Evolutionary conservation across 768 basidiomycete species (phyloP), one percentile per base, ranked within the genome.

Genomic region (Lentinula detonsa): DNA sequence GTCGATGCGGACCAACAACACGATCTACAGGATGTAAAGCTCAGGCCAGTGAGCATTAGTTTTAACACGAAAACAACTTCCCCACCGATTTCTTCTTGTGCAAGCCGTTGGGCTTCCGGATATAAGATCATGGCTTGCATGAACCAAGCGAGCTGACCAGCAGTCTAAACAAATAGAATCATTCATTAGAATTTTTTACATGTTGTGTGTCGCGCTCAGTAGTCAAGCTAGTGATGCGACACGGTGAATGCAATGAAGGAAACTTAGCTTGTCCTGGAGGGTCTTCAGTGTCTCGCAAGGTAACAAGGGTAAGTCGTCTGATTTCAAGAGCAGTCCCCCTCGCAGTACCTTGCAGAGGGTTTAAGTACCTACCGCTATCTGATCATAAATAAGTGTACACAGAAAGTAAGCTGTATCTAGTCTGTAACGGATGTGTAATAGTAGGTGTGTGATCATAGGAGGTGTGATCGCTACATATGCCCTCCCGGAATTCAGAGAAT

Each of bases 101-200:
- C 74, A 18, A 67, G 67, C 34, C 63, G 64, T 55, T 75, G 75
- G 6, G 73, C 66, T 1, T 73, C 71, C 0, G 75, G 77, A 55
- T 75, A 63, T 8, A 71, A 63, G 3, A 70, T 64, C 74, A 78
- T 75, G 15, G 73, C 73, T 7, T 75, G 65, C 39, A 76, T 60
- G 53, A 78, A 75, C 2, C 69, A 69, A n/a, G 66, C 64, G 2
- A 77, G 61, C 0, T 69, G 69, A 15, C 72, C 72, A 75, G 66
- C 73, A 74, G 60, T 76, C 75, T n/a, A 37, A 37, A 8, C 37
- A 37, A 11, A 67, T 67, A 69, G 71, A 68, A 16, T 18, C 3
- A 45, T 18, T 18, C 21, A 21, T 21, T 21, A 21, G 21, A 21
- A 21, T 21, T 21, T 21, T 21, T 21, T 1, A 21, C 21, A 21